Evolutionary conservation across 768 basidiomycete species (phyloP), one percentile per base, ranked within the genome.

Genomic region (Kwoniella sp.): DNA sequence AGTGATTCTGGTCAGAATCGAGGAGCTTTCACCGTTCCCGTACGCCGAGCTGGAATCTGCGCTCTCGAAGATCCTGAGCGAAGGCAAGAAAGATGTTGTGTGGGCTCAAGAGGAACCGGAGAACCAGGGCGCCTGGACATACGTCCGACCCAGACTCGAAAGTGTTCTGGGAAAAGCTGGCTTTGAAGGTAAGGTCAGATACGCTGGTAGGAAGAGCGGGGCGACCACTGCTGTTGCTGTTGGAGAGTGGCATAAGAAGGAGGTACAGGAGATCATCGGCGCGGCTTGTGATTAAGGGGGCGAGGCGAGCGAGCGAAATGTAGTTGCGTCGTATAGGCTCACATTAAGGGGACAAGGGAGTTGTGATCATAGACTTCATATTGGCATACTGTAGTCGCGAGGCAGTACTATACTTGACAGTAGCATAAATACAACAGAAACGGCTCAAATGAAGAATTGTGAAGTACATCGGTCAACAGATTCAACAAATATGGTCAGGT

Each of bases 11-110:
- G 80, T 92, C 29, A 86, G 90, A n/a, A 72, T 92, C 47, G 91
- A 95, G 74, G 92, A 94, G 75, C 83, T 95, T 1, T 86, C 87
- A 7, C 93, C 92, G 0, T 95, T 96, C 85, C 92, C 93, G 0
- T 92, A 90, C 77, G 60, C 74, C 0, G 81, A 81, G 24, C 80
- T 93, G 0, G 73, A 77, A 2, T 71, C 81, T 2, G 81, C 82
- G 1, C 78, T 94, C 30, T 52, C 68, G 44, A 67, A 77, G 2
- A 19, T 24, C 13, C 48, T 49, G 5, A 90, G 90, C 70, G 49
- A 72, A 0, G 63, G 73, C 3, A 19, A 37, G 2, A 83, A 86
- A 56, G 73, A 85, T 30, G 49, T 84, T 8, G 37, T 70, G 7
- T 95, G 89, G 87, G 82, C 90, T 19, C 92, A 96, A 76, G 92